Percentiles rank a stretch among this genome's conserved stretches.
These are phyloP conservation scores for Eimeria acervulina DNA, from an alignment of 169 alveolate species.

Conservation along the genomic window DNA sequence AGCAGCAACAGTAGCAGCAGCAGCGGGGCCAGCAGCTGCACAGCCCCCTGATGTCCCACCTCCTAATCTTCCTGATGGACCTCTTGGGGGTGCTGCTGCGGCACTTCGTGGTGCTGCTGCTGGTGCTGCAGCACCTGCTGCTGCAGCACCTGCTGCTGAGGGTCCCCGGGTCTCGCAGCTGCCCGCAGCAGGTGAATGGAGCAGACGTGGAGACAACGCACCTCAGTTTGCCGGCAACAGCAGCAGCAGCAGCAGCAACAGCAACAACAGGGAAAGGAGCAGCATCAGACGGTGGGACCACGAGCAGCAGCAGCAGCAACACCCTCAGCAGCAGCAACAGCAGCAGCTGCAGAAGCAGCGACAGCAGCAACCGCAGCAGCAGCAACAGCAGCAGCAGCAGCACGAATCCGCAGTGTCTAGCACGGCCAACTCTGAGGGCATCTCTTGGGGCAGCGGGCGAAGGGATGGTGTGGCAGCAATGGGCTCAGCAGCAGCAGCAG, in stretches of 20 bases:
- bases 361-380: too few relatives aligned
- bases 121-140: background rate
- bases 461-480: background rate
- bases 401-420: background rate
- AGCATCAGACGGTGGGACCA: background rate
- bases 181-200: background rate
- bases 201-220: background rate
- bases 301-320: background rate
- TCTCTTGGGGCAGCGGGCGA: too few relatives aligned
- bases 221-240: background rate
- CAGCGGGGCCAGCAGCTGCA: conserved; percentile 23
- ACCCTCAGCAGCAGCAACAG: background rate
- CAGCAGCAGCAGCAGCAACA: background rate
- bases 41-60: background rate
- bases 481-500: background rate
- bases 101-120: background rate
- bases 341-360: background rate
- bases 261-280: background rate
- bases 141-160: background rate
- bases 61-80: background rate
- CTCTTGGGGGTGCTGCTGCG: background rate
- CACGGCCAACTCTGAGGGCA: too few relatives aligned
- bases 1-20: background rate
- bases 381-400: too few relatives aligned
- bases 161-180: background rate